Evolutionary conservation across 2,329 filamentous ascomycete species (phyloP), one percentile per base, ranked within the genome.

Genomic region (Zasmidium angulare): DNA sequence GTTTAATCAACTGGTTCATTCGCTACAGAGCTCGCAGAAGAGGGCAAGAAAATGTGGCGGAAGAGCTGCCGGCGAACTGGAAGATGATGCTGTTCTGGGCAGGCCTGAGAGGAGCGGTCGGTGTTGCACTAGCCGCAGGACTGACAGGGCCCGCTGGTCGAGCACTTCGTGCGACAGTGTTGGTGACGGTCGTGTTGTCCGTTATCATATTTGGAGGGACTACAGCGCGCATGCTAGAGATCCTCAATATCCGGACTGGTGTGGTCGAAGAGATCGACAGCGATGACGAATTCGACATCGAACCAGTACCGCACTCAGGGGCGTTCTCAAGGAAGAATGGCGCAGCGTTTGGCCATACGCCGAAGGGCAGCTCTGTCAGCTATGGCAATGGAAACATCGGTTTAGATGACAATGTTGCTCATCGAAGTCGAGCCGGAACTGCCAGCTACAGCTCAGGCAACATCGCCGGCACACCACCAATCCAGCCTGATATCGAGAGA

Each of bases 61-160:
- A 98, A 65, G 95, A 98, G 75, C 79, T 99, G 36, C 95, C 95
- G 0, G 96, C 92, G 72, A 91, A 91, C 68, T 96, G 98, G 76
- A 95, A 98, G 76, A 92, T 90, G n/a, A 98, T 99, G 95, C 85
- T 99, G n/a, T 99, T 96, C 78, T 99, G 95, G 95, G 95, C 95
- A 17, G 95, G 95, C 23, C 82, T 99, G 26, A 90, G 95, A 63
- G 95, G 95, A 69, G 95, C 95, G 50, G 95, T 99, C 68, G 95
- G 95, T 58, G 95, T 99, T 36, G 95, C 95, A 1, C 82, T 99
- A 50, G 95, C 95, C 29, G 93, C 93, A 21, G 89, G 96, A 23
- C 83, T 99, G 50, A 88, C 86, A 0, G 95, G 93, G 49, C 67
- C 66, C 2, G 86, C 87, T 55, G 87, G 87, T 0, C 89, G 88